Evolutionary conservation across 2,329 filamentous ascomycete species (phyloP), one percentile per base, ranked within the genome.

Genomic region (Coniochaeta sp.): DNA sequence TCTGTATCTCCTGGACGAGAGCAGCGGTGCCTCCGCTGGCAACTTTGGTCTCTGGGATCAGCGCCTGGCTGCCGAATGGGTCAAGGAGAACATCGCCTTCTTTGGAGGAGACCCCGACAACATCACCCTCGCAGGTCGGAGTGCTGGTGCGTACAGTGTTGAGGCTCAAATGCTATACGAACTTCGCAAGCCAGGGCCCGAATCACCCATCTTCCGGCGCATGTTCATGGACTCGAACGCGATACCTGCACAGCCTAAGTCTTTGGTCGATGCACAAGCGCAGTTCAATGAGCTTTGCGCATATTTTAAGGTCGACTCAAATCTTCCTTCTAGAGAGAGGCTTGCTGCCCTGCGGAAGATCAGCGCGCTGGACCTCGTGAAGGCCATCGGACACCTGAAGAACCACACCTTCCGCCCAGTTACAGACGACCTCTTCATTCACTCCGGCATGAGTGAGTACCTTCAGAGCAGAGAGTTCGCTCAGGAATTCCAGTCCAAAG

Each of bases 31-130:
- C 7, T 38, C 34, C 6, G 14, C 34, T 3, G 34, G 34, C 4
- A 38, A 38, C 14, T 38, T 14, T 16, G 77, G 77, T 1, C 68
- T 79, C 0, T 76, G 74, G 65, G 81, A 84, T 62, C 80, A 83
- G 62, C 69, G 76, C 2, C 68, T 78, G 14, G 80, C 80, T 0
- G 67, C 81, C 9, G 72, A 81, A 65, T 84, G 81, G 81, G 75
- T 81, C 0, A 71, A 79, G 36, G 67, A 75, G 6, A 76, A 82
- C 61, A 79, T 83, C 55, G 63, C 67, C 3, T 60, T 67, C 22
- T 81, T 81, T 60, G 75, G 75, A 9, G 80, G 80, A 3, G 75
- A 82, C 62, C 61, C 74, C 0, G 61, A 65, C n/a, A 76, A 78
- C 58, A 74, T 82, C 44, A 80, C 76, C 0, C 70, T 79, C 1